Conservation (phyloP, 139 green algal species). For the Ostreobium quekettii region DNA sequence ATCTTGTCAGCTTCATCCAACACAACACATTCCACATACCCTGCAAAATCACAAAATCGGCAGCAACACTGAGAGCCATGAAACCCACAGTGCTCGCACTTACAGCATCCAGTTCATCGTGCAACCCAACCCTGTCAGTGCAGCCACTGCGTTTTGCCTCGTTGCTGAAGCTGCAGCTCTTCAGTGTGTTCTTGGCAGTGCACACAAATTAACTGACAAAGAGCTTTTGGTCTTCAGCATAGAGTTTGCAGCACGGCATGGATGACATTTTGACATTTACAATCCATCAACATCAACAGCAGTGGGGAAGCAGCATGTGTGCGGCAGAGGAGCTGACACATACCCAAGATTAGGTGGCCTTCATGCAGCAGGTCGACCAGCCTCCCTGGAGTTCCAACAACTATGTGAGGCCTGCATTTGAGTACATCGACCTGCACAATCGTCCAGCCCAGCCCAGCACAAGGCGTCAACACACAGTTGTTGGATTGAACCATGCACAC, state of each 20-base stretch:
- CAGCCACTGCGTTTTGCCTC: background rate
- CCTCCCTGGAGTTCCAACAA: constrained; percentile 76
- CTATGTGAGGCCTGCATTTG: constrained; percentile 37
- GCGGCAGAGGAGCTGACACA: background rate
- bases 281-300: no score
- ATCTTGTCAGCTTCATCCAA: constrained; percentile 89
- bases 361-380: constrained; percentile 69
- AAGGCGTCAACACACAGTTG: background rate
- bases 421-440: constrained; percentile 33
- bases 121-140: background rate
- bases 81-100: background rate
- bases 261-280: background rate
- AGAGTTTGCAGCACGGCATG: background rate
- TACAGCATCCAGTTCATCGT: no score
- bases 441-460: background rate
- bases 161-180: background rate
- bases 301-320: background rate
- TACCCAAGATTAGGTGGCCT: constrained; percentile 33
- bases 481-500: background rate
- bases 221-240: constrained; percentile 21
- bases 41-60: constrained; percentile 6
- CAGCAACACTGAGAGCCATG: background rate
- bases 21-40: constrained; percentile 36
- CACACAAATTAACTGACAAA: no score
- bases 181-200: constrained; percentile 8